Base-by-base conservation (phyloP, 2,329 filamentous ascomycete genomes). In the Penicillium sumatraense region DNA sequence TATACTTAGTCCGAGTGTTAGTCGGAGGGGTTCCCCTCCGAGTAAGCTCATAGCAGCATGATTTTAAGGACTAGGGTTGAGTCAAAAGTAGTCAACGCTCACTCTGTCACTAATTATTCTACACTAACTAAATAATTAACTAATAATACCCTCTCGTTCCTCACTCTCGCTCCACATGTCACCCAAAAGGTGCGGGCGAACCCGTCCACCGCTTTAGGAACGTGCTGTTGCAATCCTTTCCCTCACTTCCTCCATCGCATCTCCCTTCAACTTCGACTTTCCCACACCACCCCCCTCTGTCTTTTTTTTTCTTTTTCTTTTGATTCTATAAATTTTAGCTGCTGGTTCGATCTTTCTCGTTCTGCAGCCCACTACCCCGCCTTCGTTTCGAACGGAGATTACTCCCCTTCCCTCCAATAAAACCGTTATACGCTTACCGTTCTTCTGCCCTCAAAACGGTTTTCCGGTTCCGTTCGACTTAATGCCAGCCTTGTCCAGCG, bases 401-500 rank as follows among this genome's bases (percentile, higher is more conserved):
- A 20, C 24, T 31, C 16, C 26, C n/a, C n/a, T n/a, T n/a, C n/a
- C n/a, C n/a, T n/a, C n/a, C n/a, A n/a, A n/a, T n/a, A n/a, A n/a
- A n/a, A n/a, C n/a, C n/a, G n/a, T n/a, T n/a, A n/a, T n/a, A n/a
- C n/a, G n/a, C n/a, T n/a, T n/a, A n/a, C n/a, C 9, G 10, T 41
- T 36, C 33, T 53, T 47, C 21, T 49, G 47, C 20, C 48, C 38
- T 53, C 44, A 36, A 36, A 3, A 21, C 35, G 38, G 40, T 36
- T 53, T 48, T 52, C 48, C 49, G 53, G 24, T 36, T 58, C 54
- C 56, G 33, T 50, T 57, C 59, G 20, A 51, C 14, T 53, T 51
- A 54, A 70, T 70, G 68, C 60, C 53, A 62, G 60, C 54, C 50
- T 58, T 58, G 60, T 61, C 57, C 59, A 56, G 61, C 58, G 54